These are phyloP conservation scores for Larix kaempferi DNA, from an alignment of 75 land plant species.

Conservation along the genomic window DNA sequence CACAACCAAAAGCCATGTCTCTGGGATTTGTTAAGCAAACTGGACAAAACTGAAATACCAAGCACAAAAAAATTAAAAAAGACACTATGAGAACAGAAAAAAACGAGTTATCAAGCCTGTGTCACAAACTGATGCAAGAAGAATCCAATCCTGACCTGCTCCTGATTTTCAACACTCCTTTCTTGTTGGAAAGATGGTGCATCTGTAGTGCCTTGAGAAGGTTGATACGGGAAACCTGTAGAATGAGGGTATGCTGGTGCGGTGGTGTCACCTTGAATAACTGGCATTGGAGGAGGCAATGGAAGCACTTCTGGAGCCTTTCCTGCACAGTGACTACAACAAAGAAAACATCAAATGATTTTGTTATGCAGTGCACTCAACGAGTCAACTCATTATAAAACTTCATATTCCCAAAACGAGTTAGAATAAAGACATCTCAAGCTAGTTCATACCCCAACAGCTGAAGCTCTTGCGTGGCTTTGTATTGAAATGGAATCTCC, in stretches of 20 bases:
- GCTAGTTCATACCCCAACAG: constrained; percentile 50
- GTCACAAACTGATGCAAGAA: not conserved
- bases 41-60: constrained; percentile 57
- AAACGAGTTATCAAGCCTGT: not conserved
- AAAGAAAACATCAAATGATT: constrained; percentile 1
- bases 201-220: not conserved
- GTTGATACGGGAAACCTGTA: not conserved
- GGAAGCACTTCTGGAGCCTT: constrained; percentile 2
- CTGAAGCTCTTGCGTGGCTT: constrained; percentile 56
- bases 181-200: constrained; percentile 2
- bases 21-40: constrained; percentile 67
- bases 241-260: not conserved
- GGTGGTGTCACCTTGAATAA: not conserved
- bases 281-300: not conserved
- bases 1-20: constrained; percentile 91
- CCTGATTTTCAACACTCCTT: not conserved
- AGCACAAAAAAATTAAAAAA: constrained; percentile 1
- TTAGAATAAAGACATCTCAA: not conserved
- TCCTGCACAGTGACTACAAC: not conserved
- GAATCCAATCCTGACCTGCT: not conserved
- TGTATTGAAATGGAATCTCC: constrained; percentile 92
- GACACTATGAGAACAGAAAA: not conserved
- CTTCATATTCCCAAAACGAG: not conserved
- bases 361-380: not conserved
- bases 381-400: not conserved